Conservation (phyloP, 306 rosid species). For the Prunus salicina region DNA sequence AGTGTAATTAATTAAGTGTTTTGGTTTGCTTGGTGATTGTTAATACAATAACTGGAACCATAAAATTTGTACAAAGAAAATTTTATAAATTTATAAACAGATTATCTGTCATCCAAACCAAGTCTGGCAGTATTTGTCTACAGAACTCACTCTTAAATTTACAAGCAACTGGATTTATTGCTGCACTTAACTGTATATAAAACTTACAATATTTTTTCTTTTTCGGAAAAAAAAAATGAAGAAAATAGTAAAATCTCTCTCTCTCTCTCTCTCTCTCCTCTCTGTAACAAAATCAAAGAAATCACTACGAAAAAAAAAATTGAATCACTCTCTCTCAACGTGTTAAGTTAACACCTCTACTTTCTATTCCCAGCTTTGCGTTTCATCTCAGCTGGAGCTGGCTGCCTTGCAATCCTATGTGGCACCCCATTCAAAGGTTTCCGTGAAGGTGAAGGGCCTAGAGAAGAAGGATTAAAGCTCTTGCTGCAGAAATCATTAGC, state of each 20-base stretch:
- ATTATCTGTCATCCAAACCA: slow-evolving; percentile 26
- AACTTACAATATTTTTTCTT: slow-evolving; percentile 31
- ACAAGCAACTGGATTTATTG: slow-evolving; percentile 83
- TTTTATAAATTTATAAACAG: background rate
- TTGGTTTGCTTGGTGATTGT: no score
- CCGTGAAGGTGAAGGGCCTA: slow-evolving; percentile 78
- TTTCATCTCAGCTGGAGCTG: slow-evolving; percentile 69
- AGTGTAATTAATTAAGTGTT: no score
- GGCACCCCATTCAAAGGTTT: slow-evolving; percentile 56
- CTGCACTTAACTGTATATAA: slow-evolving; percentile 53
- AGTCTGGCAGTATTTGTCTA: slow-evolving; percentile 24
- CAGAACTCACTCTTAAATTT: slow-evolving; percentile 22
- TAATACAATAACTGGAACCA: no score
- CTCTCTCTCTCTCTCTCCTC: slow-evolving; percentile 28
- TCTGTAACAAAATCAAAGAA: slow-evolving; percentile 35
- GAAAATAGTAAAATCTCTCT: slow-evolving; percentile 28
- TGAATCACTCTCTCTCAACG: slow-evolving; percentile 28
- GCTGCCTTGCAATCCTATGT: slow-evolving; percentile 63
- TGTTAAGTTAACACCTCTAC: slow-evolving; percentile 36
- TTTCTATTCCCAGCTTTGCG: slow-evolving; percentile 72
- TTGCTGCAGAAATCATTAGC: slow-evolving; percentile 43
- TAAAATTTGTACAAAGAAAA: no score
- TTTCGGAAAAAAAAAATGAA: slow-evolving; percentile 15
- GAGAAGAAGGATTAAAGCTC: slow-evolving; percentile 51
- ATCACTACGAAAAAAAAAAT: slow-evolving; percentile 15